Conservation (phyloP, 306 rosid genomes). For the Hippophae gyantsensis region DNA sequence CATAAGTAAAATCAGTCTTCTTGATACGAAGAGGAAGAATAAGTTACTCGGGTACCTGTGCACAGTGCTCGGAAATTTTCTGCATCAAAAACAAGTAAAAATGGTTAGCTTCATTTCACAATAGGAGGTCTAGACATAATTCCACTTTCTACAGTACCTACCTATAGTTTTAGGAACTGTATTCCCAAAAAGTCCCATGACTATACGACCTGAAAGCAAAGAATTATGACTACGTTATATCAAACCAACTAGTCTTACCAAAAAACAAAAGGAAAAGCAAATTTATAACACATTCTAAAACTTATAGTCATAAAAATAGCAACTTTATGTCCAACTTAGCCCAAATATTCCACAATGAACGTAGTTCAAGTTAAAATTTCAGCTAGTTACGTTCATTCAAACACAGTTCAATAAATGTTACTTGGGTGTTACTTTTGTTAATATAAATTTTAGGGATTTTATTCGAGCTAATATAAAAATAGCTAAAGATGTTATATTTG, state of each 20-base stretch:
- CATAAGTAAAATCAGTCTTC: conserved; percentile 2
- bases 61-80: conserved; percentile 84
- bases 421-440: too few relatives aligned
- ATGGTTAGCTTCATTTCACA: conserved; percentile 6
- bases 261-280: not conserved
- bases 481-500: not conserved
- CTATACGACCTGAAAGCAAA: conserved; percentile 54
- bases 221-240: not conserved
- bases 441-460: too few relatives aligned
- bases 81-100: conserved; percentile 33
- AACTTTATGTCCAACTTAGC: too few relatives aligned
- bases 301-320: too few relatives aligned
- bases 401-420: too few relatives aligned
- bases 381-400: too few relatives aligned
- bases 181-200: conserved; percentile 67
- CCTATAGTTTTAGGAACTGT: conserved; percentile 76
- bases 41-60: conserved; percentile 64
- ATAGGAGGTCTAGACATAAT: not conserved
- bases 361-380: too few relatives aligned
- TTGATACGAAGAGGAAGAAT: conserved; percentile 7
- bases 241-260: not conserved
- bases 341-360: too few relatives aligned
- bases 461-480: too few relatives aligned
- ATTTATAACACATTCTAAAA: not conserved
- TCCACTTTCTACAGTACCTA: conserved; percentile 16